Evolutionary conservation across 2,329 filamentous ascomycete genomes (phyloP).

Genomic region (Cryphonectria radicalis): DNA sequence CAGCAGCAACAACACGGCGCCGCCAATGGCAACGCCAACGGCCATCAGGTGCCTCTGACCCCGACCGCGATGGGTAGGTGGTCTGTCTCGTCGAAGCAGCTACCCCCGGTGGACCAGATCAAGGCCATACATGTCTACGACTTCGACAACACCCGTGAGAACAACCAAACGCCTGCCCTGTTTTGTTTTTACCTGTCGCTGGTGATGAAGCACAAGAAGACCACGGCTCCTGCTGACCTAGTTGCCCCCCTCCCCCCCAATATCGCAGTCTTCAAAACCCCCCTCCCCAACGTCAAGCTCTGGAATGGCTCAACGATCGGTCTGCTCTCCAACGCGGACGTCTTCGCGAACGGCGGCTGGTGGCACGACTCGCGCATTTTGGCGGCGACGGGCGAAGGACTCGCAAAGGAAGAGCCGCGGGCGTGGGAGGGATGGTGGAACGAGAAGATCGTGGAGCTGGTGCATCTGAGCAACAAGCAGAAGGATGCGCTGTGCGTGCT

Average conservation of each 20-base stretch:
- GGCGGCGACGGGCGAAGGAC: constrained; percentile 80
- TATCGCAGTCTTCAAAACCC: constrained; percentile 79
- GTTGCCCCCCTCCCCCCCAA: constrained; percentile 18
- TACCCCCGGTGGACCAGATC: constrained; percentile 61
- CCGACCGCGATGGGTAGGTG: constrained; percentile 30
- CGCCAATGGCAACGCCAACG: constrained; percentile 12
- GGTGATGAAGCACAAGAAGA: background rate
- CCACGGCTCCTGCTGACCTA: constrained; percentile 24
- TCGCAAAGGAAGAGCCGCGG: constrained; percentile 78
- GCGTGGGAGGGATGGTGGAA: constrained; percentile 98
- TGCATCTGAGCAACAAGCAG: constrained; percentile 79
- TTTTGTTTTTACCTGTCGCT: constrained; percentile 2
- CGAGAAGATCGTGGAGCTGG: constrained; percentile 81
- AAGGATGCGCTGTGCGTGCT: constrained; percentile 84
- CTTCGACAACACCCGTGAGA: constrained; percentile 91
- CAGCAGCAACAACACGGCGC: constrained; percentile 13
- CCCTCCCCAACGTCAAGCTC: constrained; percentile 83
- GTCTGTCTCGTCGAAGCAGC: constrained; percentile 28
- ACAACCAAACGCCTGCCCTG: background rate
- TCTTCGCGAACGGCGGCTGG: constrained; percentile 86
- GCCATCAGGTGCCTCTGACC: constrained; percentile 25
- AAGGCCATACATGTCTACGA: constrained; percentile 91
- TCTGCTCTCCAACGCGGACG: constrained; percentile 73
- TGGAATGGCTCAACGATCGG: constrained; percentile 84
- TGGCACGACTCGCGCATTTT: constrained; percentile 94